Evolutionary conservation across 805 yeast species (phyloP), one percentile per base, ranked within the genome.

Genomic region (Kurtzmaniella fragi): DNA sequence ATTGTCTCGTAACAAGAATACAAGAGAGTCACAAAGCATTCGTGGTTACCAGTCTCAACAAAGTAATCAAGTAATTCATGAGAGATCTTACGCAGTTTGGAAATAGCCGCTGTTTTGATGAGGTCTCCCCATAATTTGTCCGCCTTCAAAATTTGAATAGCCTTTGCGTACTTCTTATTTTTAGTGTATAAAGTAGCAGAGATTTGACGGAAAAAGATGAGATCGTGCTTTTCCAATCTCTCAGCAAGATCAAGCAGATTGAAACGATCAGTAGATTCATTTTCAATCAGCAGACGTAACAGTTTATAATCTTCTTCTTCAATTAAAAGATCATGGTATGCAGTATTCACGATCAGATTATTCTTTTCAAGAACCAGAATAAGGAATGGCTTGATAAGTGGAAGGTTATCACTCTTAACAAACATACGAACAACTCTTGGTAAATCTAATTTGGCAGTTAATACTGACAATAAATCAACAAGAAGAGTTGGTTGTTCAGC

Each of bases 301-400:
- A 96, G 82, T 64, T 88, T 86, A 73, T 91, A 80, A 62, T 93
- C 98, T 63, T 89, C 95, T 67, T 93, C 98, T 70, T 93, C 99
- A 48, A 93, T 88, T 67, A 93, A 76, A 55, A 93, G 67, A 55
- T 90, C 96, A 59, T 93, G 98, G 67, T 91, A 91, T 11, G 98
- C 98, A 54, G 83, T 81, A 67, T 93, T 93, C 32, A 93, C 97
- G 44, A 89, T 81, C 12, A 91, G 79, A 58, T 85, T 81, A 70
- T 93, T 93, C 73, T 88, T 90, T 37, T 80, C 84, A 64, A 90
- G 79, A 11, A 93, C 96, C 31, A 91, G 84, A 43, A 90, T 84
- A 62, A 93, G 76, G 72, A 93, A 93, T 50, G 97, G 93, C 69
- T 91, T 90, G 64, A 93, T 84, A 73, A 93, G 75, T 50, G 99